Percentiles rank a stretch among this genome's conserved stretches.
phyloP scores from a whole-genome alignment of 305 asterid genomes.

The Solanum hybrid region DNA sequence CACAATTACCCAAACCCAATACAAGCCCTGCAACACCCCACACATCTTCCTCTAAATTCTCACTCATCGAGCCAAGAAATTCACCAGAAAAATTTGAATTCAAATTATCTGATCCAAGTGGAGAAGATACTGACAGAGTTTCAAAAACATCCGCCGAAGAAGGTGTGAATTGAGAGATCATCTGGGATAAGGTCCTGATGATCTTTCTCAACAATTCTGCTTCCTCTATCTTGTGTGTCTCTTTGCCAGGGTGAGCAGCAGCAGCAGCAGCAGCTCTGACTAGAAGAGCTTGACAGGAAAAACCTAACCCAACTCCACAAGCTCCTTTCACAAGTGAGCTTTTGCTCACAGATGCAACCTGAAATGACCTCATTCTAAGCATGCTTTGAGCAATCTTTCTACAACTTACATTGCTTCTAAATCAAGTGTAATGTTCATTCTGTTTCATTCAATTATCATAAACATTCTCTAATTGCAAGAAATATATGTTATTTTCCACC shows the following conservation, averaged over 20 bases:
- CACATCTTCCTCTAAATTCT: conserved; percentile 62
- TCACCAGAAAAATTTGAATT: conserved; percentile 24
- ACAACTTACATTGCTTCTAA: neutral
- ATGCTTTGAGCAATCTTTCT: neutral
- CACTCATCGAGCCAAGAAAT: conserved; percentile 23
- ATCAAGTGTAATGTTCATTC: neutral
- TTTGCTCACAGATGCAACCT: conserved; percentile 77
- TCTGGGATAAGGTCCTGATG: conserved; percentile 48
- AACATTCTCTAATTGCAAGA: conserved; percentile 3
- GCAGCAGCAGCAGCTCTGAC: conserved; percentile 46
- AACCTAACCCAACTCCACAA: conserved; percentile 92
- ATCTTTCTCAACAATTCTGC: conserved; percentile 52
- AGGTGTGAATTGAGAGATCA: conserved; percentile 51
- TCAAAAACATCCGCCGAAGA: conserved; percentile 46
- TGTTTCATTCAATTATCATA: neutral
- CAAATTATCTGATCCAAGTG: conserved; percentile 30
- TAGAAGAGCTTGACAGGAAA: conserved; percentile 76
- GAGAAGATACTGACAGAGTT: conserved; percentile 44
- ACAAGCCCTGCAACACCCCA: conserved; percentile 87
- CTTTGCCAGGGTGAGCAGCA: conserved; percentile 31
- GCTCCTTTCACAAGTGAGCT: conserved; percentile 93
- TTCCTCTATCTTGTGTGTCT: conserved; percentile 41
- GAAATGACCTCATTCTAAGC: conserved; percentile 14
- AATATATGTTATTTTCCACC: neutral
- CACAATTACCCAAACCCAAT: conserved; percentile 71